Evolutionary conservation across 768 basidiomycete species (phyloP).

Genomic region (Phanerochaete carnosa): DNA sequence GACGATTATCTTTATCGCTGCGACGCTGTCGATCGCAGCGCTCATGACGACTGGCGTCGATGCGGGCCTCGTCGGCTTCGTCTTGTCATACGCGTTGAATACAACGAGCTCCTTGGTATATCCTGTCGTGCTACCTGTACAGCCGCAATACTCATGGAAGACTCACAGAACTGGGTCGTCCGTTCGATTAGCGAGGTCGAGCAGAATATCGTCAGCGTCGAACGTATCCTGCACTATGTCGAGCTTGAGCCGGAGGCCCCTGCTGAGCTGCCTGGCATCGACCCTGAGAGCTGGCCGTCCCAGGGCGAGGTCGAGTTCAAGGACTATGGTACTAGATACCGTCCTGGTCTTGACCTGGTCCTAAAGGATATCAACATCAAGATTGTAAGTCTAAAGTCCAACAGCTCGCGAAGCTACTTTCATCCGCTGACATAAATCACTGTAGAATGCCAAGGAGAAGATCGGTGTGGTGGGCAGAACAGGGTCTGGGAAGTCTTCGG

Average conservation of each 20-base stretch:
- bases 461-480: constrained; percentile 89
- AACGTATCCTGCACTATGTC: constrained; percentile 82
- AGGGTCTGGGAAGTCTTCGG: constrained; percentile 77
- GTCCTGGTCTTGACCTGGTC: constrained; percentile 75
- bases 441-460: constrained; percentile 74
- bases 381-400: constrained; percentile 45
- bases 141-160: neutral
- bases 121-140: constrained; percentile 9
- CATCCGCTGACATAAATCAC: constrained; percentile 9
- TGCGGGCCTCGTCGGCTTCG: constrained; percentile 83
- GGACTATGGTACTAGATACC: constrained; percentile 74
- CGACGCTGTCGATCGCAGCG: constrained; percentile 61
- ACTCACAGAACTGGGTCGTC: constrained; percentile 71
- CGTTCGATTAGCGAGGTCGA: constrained; percentile 85
- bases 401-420: neutral
- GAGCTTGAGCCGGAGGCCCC: constrained; percentile 73
- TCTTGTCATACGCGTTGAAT: constrained; percentile 80
- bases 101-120: constrained; percentile 79
- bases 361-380: constrained; percentile 70
- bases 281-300: constrained; percentile 69
- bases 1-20: constrained; percentile 72
- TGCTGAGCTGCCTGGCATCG: constrained; percentile 56
- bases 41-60: constrained; percentile 78
- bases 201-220: constrained; percentile 86
- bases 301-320: constrained; percentile 77